Conservation (phyloP, 2,329 filamentous ascomycete genomes). For the Aspergillus flavus region DNA sequence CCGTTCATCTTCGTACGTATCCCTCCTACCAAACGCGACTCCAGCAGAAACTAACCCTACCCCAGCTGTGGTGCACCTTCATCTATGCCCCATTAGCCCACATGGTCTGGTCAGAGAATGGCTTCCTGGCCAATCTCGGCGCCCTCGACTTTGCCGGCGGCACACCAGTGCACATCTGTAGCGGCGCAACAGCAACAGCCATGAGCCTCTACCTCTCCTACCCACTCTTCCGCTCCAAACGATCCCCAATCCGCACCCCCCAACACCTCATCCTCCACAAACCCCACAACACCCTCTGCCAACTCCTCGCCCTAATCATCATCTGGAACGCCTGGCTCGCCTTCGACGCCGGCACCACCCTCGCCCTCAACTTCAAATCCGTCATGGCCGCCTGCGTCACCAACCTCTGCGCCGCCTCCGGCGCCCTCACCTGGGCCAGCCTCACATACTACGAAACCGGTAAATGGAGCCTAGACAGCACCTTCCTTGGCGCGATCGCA, state of each 20-base stretch:
- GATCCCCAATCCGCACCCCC: slow-evolving; percentile 48
- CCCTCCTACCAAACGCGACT: neutral
- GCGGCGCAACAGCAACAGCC: slow-evolving; percentile 46
- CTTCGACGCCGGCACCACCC: slow-evolving; percentile 54
- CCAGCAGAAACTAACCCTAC: neutral
- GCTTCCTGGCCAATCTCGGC: slow-evolving; percentile 47
- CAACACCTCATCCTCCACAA: slow-evolving; percentile 51
- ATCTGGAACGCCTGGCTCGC: slow-evolving; percentile 58
- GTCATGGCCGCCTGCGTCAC: slow-evolving; percentile 55
- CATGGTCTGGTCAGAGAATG: slow-evolving; percentile 52
- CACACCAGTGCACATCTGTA: slow-evolving; percentile 48
- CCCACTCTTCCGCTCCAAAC: slow-evolving; percentile 51
- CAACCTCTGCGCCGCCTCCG: slow-evolving; percentile 52
- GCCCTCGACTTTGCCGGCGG: slow-evolving; percentile 53
- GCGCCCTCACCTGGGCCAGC: slow-evolving; percentile 51
- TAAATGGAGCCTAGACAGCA: slow-evolving; percentile 53
- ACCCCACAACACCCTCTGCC: slow-evolving; percentile 52
- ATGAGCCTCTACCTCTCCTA: slow-evolving; percentile 55
- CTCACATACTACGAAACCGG: slow-evolving; percentile 49
- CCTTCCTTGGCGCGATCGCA: slow-evolving; percentile 57
- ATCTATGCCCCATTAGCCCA: slow-evolving; percentile 52
- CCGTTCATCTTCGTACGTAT: slow-evolving; percentile 49
- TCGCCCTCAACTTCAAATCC: slow-evolving; percentile 54
- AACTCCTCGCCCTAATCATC: slow-evolving; percentile 52
- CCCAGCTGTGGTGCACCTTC: slow-evolving; percentile 52